Conservation (phyloP, 1,139 yeast genomes). For the Nakaseomyces delphensis region DNA sequence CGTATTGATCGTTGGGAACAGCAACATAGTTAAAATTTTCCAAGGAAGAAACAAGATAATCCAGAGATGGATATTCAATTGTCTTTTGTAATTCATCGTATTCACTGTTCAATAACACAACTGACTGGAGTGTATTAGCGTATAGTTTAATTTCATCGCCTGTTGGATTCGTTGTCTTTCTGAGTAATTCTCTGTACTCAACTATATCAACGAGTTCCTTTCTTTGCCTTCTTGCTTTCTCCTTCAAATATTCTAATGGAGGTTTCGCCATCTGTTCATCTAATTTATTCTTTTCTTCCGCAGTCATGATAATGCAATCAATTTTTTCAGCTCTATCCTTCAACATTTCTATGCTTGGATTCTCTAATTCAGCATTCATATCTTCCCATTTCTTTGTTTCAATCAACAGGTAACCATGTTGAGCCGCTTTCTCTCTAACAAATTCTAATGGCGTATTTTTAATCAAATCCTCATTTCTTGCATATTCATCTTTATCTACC, state of each 20-base stretch:
- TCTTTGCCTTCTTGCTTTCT: conserved; percentile 4
- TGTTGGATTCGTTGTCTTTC: conserved; percentile 16
- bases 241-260: conserved; percentile 13
- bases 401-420: neutral
- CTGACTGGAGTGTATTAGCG: conserved; percentile 22
- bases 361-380: conserved; percentile 18
- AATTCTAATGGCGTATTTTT: conserved; percentile 4
- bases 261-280: conserved; percentile 9
- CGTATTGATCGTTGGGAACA: conserved; percentile 29
- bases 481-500: neutral
- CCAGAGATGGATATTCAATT: conserved; percentile 7
- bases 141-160: conserved; percentile 23
- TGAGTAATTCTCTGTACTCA: conserved; percentile 19
- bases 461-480: conserved; percentile 3
- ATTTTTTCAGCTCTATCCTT: conserved; percentile 5
- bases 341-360: conserved; percentile 15
- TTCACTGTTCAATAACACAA: conserved; percentile 12
- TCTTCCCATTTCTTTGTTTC: conserved; percentile 8
- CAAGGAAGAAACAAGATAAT: conserved; percentile 16
- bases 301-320: conserved; percentile 6
- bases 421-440: conserved; percentile 4
- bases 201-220: conserved; percentile 8
- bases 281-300: conserved; percentile 5
- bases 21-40: conserved; percentile 27
- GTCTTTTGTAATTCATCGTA: conserved; percentile 9